These are phyloP conservation scores for Monosporozyma aquatica DNA, from an alignment of 805 yeast genomes.

Conservation along the genomic window DNA sequence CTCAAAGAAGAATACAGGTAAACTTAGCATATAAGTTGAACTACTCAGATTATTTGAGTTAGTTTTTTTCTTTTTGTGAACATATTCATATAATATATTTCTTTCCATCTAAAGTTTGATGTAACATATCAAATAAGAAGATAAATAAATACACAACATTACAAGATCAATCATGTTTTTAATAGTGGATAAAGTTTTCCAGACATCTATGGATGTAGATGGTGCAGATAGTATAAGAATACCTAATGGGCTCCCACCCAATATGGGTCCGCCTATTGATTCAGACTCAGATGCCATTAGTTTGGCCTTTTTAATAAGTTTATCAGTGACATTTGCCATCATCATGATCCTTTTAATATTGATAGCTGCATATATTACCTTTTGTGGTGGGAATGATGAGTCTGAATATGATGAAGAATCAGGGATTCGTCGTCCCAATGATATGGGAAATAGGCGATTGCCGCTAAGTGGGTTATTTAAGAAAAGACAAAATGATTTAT, in stretches of 20 bases:
- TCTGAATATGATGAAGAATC: conserved; percentile 28
- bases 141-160: too few species aligned
- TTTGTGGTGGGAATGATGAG: conserved; percentile 28
- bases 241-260: conserved; percentile 2
- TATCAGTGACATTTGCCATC: conserved; percentile 29
- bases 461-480: not conserved
- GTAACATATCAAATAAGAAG: not conserved
- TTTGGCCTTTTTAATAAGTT: conserved; percentile 27
- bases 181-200: not conserved
- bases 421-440: conserved; percentile 2
- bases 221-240: not conserved
- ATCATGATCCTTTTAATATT: conserved; percentile 25
- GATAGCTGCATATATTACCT: conserved; percentile 28
- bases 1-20: too few species aligned
- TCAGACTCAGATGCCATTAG: conserved; percentile 26
- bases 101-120: too few species aligned
- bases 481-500: conserved; percentile 15
- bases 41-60: too few species aligned
- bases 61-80: too few species aligned
- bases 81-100: too few species aligned
- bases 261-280: conserved; percentile 16
- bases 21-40: too few species aligned
- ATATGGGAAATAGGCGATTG: not conserved
- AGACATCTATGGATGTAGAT: too few species aligned
- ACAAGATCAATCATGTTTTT: too few species aligned